Evolutionary conservation across 2,329 filamentous ascomycete genomes (phyloP).

Genomic region (Hypoxylon sp.): DNA sequence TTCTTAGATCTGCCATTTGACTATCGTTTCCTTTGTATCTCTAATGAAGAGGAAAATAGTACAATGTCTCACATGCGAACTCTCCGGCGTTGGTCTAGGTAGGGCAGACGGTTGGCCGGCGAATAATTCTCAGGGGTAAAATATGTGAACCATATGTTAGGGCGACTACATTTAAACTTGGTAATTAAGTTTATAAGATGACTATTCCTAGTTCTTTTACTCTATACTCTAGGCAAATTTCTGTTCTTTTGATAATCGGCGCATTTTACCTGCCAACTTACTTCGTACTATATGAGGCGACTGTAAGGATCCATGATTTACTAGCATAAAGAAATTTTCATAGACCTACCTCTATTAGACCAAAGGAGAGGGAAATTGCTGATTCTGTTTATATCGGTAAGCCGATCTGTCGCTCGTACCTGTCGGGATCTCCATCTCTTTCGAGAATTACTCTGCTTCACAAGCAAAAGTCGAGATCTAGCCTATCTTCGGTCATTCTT

Average conservation of each 20-base stretch:
- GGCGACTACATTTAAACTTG: background rate
- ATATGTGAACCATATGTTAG: background rate
- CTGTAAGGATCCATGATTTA: background rate
- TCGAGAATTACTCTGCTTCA: background rate
- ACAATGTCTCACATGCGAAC: background rate
- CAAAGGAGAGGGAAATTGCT: background rate
- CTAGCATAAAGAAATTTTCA: background rate
- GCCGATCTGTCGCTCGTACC: background rate
- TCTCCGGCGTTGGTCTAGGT: background rate
- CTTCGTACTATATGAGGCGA: background rate
- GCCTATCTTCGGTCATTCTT: constrained; percentile 3
- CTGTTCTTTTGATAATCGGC: background rate
- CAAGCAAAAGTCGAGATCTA: background rate
- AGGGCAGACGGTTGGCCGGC: background rate
- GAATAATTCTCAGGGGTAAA: background rate
- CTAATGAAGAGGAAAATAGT: background rate
- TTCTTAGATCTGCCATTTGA: background rate
- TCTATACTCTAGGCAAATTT: background rate
- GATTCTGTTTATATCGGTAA: background rate
- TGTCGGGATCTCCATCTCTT: background rate
- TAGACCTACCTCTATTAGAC: background rate
- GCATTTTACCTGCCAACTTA: background rate
- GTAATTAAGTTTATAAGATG: background rate
- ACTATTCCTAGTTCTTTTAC: background rate
- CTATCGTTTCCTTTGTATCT: background rate